Conservation (phyloP, 768 basidiomycete species). For the Udeniomyces megalosporus region DNA sequence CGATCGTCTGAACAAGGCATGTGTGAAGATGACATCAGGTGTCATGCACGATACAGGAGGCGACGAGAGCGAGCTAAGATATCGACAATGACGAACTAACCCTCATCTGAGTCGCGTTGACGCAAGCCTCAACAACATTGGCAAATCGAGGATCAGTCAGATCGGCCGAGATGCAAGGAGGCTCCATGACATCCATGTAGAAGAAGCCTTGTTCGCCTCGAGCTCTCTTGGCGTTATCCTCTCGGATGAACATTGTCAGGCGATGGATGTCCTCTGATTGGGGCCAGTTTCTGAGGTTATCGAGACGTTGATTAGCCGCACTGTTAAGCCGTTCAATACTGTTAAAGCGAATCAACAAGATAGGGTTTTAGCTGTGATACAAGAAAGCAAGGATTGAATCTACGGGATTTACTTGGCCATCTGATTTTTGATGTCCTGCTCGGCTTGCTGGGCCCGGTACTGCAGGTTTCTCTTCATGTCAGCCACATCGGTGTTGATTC, state of each 20-base stretch:
- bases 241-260: conserved; percentile 56
- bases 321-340: background rate
- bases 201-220: conserved; percentile 44
- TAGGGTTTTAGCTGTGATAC: background rate
- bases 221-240: background rate
- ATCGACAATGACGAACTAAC: conserved; percentile 38
- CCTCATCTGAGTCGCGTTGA: conserved; percentile 44
- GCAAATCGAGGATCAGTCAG: conserved; percentile 49
- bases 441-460: background rate
- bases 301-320: background rate
- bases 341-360: background rate
- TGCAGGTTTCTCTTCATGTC: background rate
- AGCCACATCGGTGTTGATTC: background rate
- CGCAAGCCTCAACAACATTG: conserved; percentile 57
- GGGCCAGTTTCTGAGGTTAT: conserved; percentile 9
- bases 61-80: too few species aligned
- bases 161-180: conserved; percentile 54
- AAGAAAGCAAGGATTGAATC: too few species aligned
- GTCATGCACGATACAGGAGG: too few species aligned
- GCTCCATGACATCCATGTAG: conserved; percentile 70
- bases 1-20: conserved; percentile 47
- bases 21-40: background rate
- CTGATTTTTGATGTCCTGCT: background rate
- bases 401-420: background rate
- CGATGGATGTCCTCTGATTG: conserved; percentile 38